These are phyloP conservation scores for Chlamydomonas incerta DNA, from an alignment of 139 green algal species.

Conservation along the genomic window DNA sequence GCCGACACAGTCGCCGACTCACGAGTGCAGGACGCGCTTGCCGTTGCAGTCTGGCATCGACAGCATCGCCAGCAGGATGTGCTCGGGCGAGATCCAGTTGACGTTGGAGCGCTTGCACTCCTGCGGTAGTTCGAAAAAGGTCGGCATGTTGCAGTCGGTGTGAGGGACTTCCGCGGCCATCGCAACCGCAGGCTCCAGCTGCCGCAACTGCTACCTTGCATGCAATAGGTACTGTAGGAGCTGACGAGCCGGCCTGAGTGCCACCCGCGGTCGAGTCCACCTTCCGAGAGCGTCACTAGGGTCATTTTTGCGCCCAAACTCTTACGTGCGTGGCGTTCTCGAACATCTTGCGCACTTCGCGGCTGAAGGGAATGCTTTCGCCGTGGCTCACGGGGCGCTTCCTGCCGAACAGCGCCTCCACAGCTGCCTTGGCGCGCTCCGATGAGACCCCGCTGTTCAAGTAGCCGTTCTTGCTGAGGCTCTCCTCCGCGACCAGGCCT, in stretches of 20 bases:
- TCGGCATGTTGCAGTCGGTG: no score
- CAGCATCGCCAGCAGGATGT: slow-evolving; percentile 89
- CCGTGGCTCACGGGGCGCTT: slow-evolving; percentile 44
- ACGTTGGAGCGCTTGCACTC: slow-evolving; percentile 82
- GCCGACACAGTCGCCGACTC: background rate
- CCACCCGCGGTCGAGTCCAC: no score
- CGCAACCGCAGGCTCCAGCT: no score
- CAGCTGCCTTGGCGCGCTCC: slow-evolving; percentile 51
- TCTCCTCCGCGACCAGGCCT: slow-evolving; percentile 86
- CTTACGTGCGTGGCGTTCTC: slow-evolving; percentile 82
- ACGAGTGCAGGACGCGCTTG: slow-evolving; percentile 64
- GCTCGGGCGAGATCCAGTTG: slow-evolving; percentile 93
- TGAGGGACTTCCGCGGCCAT: no score
- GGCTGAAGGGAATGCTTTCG: slow-evolving; percentile 81
- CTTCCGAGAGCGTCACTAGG: no score
- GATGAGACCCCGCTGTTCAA: slow-evolving; percentile 78
- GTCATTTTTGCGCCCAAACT: no score
- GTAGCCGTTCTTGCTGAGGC: slow-evolving; percentile 70
- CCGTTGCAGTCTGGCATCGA: slow-evolving; percentile 55
- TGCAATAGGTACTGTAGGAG: no score
- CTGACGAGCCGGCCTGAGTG: no score
- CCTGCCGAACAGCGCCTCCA: slow-evolving; percentile 56
- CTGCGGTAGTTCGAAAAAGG: slow-evolving; percentile 43
- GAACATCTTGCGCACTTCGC: slow-evolving; percentile 83
- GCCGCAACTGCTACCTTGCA: no score